These are phyloP conservation scores for Leccinum griseonigrum DNA, from an alignment of 1,284 basidiomycete genomes.

Conservation along the genomic window DNA sequence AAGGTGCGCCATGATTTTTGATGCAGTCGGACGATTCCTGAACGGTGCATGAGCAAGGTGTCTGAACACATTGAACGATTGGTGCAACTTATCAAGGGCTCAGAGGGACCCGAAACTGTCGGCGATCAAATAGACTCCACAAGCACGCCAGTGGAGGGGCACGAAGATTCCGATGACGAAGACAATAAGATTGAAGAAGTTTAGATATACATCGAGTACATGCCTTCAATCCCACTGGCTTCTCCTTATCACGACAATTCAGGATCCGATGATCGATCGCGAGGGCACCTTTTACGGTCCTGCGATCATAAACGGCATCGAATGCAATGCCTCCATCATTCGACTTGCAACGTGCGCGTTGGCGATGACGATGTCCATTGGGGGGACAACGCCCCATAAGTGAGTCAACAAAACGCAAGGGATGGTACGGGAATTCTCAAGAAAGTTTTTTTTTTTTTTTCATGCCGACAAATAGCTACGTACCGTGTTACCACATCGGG, in stretches of 20 bases:
- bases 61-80: conserved; percentile 69
- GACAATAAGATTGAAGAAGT: conserved; percentile 57
- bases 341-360: conserved; percentile 1
- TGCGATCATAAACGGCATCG: background rate
- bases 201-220: conserved; percentile 31
- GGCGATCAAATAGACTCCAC: conserved; percentile 30
- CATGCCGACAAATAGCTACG: conserved; percentile 24
- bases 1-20: conserved; percentile 48
- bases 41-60: conserved; percentile 39
- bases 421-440: conserved; percentile 22
- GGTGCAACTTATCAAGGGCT: conserved; percentile 72
- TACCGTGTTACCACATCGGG: conserved; percentile 21
- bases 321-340: background rate
- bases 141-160: conserved; percentile 25
- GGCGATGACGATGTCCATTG: background rate
- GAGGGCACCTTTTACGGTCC: background rate
- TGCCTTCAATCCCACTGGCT: conserved; percentile 9
- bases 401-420: conserved; percentile 21
- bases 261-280: background rate
- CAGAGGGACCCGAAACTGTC: conserved; percentile 54
- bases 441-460: conserved; percentile 17
- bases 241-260: conserved; percentile 3
- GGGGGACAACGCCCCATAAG: conserved; percentile 13
- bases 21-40: conserved; percentile 4
- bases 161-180: conserved; percentile 43